Evolutionary conservation across 306 rosid species (phyloP).

Genomic region (Vicia villosa): DNA sequence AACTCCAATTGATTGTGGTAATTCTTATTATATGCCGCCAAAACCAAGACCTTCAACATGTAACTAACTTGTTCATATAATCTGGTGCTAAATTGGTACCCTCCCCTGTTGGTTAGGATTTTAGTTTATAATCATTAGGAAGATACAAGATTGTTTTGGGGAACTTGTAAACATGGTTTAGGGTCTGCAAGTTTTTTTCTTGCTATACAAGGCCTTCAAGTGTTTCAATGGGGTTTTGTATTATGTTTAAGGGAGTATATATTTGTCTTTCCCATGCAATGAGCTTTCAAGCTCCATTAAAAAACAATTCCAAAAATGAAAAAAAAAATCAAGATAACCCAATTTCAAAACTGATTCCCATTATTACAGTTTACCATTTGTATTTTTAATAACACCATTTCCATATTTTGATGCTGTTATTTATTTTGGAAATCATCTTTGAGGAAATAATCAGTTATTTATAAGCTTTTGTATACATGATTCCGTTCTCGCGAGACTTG

Average conservation of each 20-base stretch:
- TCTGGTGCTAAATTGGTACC: conserved; percentile 40
- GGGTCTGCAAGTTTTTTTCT: conserved; percentile 34
- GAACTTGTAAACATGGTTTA: conserved; percentile 38
- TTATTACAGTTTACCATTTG: not conserved
- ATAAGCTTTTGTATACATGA: not conserved
- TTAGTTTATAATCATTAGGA: conserved; percentile 44
- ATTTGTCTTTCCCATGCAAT: conserved; percentile 27
- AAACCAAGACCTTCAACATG: conserved; percentile 66
- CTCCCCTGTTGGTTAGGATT: conserved; percentile 38
- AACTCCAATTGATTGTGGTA: conserved; percentile 76
- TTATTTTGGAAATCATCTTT: not conserved
- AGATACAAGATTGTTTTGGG: conserved; percentile 43
- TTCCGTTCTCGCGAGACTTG: not conserved
- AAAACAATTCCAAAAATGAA: not conserved
- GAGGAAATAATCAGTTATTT: not conserved
- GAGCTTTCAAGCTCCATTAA: not conserved
- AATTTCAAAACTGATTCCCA: conserved; percentile 8
- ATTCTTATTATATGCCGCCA: conserved; percentile 77
- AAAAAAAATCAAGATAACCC: not conserved
- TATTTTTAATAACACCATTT: not conserved
- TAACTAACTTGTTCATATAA: conserved; percentile 50
- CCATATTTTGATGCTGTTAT: not conserved
- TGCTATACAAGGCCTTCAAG: conserved; percentile 34
- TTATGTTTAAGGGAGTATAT: conserved; percentile 24
- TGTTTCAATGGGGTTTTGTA: conserved; percentile 39